These are phyloP conservation scores for Pyracantha coccinea DNA, from an alignment of 331 rosid genomes.

Conservation along the genomic window DNA sequence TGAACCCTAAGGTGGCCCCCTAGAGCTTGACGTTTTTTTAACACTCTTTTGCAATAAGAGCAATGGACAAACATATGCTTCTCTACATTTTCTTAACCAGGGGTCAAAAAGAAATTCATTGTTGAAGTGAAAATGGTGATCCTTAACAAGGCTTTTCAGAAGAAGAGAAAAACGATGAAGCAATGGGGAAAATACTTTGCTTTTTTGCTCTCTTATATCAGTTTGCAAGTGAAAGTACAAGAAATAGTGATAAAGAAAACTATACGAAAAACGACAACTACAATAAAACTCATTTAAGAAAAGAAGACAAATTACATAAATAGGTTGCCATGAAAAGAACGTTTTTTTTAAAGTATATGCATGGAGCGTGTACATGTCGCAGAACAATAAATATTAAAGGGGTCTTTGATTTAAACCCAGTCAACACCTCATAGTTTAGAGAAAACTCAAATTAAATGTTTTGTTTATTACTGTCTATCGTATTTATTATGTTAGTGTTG, in stretches of 20 bases:
- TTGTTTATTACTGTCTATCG: too few relatives aligned
- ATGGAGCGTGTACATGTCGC: background rate
- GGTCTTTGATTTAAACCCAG: too few relatives aligned
- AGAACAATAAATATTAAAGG: background rate
- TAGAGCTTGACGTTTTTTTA: conserved; percentile 11
- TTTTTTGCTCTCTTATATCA: conserved; percentile 11
- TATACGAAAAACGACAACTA: conserved; percentile 4
- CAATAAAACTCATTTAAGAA: conserved; percentile 7
- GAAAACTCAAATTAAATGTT: too few relatives aligned
- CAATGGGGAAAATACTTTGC: conserved; percentile 1
- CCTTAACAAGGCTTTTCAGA: background rate
- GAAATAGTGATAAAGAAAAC: conserved; percentile 4
- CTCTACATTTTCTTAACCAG: background rate
- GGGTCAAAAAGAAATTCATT: conserved; percentile 15
- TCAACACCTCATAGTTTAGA: too few relatives aligned
- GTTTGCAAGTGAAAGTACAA: background rate
- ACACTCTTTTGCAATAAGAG: background rate
- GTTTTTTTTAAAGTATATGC: background rate
- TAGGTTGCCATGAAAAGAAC: background rate
- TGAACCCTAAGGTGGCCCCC: conserved; percentile 11
- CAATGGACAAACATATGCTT: background rate
- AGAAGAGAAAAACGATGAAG: background rate
- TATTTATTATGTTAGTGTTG: too few relatives aligned
- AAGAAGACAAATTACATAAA: background rate
- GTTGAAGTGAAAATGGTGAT: background rate